phyloP scores from a whole-genome alignment of 2,329 filamentous ascomycete species.

The Neofusicoccum sp. region DNA sequence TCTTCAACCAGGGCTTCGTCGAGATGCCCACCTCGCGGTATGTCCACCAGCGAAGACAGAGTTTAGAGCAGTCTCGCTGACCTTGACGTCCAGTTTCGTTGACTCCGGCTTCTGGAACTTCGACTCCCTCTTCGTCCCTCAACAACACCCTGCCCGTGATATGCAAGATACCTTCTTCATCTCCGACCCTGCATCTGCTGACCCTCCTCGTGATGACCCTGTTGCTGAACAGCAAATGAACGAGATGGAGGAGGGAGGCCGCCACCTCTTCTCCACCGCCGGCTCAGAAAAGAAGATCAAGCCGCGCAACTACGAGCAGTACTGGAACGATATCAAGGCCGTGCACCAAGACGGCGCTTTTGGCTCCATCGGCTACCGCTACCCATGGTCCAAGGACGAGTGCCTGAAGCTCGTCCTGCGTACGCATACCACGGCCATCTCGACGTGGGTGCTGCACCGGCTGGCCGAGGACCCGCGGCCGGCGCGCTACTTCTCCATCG shows the following conservation, averaged over 20 bases:
- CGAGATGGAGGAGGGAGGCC: slow-evolving; percentile 51
- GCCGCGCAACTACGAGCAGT: slow-evolving; percentile 72
- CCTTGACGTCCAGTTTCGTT: slow-evolving; percentile 61
- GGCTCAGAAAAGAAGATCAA: slow-evolving; percentile 55
- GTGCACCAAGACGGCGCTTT: slow-evolving; percentile 92
- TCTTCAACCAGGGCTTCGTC: slow-evolving; percentile 98
- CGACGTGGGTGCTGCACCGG: slow-evolving; percentile 86
- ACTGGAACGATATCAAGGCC: slow-evolving; percentile 83
- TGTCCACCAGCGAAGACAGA: slow-evolving; percentile 21
- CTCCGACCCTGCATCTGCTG: slow-evolving; percentile 79
- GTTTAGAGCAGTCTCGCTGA: not conserved
- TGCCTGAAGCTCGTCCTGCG: slow-evolving; percentile 84
- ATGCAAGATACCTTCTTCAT: slow-evolving; percentile 99
- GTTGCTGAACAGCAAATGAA: slow-evolving; percentile 49
- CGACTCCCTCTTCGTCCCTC: slow-evolving; percentile 92
- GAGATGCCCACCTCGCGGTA: slow-evolving; percentile 92
- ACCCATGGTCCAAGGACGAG: slow-evolving; percentile 89
- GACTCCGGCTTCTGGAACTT: slow-evolving; percentile 99
- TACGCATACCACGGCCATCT: slow-evolving; percentile 94
- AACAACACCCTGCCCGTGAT: slow-evolving; percentile 96
- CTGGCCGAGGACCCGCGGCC: slow-evolving; percentile 81
- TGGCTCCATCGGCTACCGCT: slow-evolving; percentile 94
- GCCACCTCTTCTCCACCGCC: slow-evolving; percentile 56
- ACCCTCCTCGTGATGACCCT: slow-evolving; percentile 63
- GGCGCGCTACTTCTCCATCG: slow-evolving; percentile 97